phyloP scores from a whole-genome alignment of 805 yeast species.

The Starmerella stellata region DNA sequence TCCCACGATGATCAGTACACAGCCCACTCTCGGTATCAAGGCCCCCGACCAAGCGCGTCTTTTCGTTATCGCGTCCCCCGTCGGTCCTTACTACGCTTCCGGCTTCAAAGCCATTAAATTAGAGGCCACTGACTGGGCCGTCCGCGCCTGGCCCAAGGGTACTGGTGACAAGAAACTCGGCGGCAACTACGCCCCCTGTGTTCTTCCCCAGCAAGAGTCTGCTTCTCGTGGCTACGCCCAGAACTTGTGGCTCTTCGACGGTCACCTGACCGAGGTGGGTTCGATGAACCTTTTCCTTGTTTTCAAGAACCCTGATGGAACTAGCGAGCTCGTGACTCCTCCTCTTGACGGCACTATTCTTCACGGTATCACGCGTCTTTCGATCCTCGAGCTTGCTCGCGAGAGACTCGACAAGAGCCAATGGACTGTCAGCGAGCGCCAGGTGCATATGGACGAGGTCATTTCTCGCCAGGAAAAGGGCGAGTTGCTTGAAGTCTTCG shows the following conservation, averaged over 20 bases:
- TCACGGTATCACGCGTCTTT: slow-evolving; percentile 92
- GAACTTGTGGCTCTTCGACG: slow-evolving; percentile 87
- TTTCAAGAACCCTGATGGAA: slow-evolving; percentile 59
- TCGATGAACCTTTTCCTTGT: slow-evolving; percentile 92
- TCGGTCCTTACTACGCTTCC: slow-evolving; percentile 87
- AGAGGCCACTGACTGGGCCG: slow-evolving; percentile 90
- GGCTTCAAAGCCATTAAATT: slow-evolving; percentile 90
- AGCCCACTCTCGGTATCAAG: slow-evolving; percentile 72
- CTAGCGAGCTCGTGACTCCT: slow-evolving; percentile 83
- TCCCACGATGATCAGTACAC: slow-evolving; percentile 90
- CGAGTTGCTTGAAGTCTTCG: slow-evolving; percentile 82
- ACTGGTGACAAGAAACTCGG: slow-evolving; percentile 92
- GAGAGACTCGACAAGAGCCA: slow-evolving; percentile 53
- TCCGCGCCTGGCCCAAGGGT: slow-evolving; percentile 99
- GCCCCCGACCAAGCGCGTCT: slow-evolving; percentile 66
- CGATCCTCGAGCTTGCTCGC: slow-evolving; percentile 59
- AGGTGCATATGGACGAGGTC: slow-evolving; percentile 64
- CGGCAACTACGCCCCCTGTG: slow-evolving; percentile 94
- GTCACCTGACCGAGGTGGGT: slow-evolving; percentile 84
- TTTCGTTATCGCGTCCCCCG: slow-evolving; percentile 83
- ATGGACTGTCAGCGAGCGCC: slow-evolving; percentile 75
- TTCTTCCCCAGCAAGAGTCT: slow-evolving; percentile 77
- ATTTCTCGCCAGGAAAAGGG: slow-evolving; percentile 60
- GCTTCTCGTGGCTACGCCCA: slow-evolving; percentile 86
- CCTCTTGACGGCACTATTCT: slow-evolving; percentile 94